Percentiles rank a stretch among this genome's conserved stretches.
phyloP scores from a whole-genome alignment of 2,329 filamentous ascomycete species.

The Saccharata proteae region DNA sequence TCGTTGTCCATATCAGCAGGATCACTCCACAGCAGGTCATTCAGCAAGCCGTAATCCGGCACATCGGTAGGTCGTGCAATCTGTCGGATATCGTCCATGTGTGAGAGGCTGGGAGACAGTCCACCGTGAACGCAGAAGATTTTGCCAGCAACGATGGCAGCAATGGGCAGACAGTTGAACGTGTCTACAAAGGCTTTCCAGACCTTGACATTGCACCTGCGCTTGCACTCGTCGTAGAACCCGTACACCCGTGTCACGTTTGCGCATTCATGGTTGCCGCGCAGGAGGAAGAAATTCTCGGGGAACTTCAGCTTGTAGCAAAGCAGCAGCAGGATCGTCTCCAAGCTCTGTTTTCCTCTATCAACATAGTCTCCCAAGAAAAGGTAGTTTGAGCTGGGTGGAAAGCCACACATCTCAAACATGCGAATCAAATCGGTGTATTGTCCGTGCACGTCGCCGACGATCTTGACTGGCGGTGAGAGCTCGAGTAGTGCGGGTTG shows the following conservation, averaged over 20 bases:
- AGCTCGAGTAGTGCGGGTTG: slow-evolving; percentile 89
- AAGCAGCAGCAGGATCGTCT: slow-evolving; percentile 82
- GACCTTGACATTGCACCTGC: slow-evolving; percentile 88
- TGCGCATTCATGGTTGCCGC: slow-evolving; percentile 93
- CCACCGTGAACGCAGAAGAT: slow-evolving; percentile 97
- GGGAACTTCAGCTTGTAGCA: slow-evolving; percentile 97
- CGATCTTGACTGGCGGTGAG: slow-evolving; percentile 91
- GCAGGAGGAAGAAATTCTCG: slow-evolving; percentile 91
- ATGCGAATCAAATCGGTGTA: slow-evolving; percentile 93
- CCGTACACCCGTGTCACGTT: slow-evolving; percentile 93
- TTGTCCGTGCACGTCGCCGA: slow-evolving; percentile 92
- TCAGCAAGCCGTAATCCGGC: slow-evolving; percentile 88
- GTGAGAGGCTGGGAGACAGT: slow-evolving; percentile 76
- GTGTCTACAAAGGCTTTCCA: slow-evolving; percentile 98
- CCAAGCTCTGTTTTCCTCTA: slow-evolving; percentile 86
- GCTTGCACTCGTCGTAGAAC: slow-evolving; percentile 97
- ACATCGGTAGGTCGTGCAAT: slow-evolving; percentile 95
- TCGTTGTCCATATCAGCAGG: slow-evolving; percentile 96
- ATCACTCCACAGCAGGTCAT: slow-evolving; percentile 94
- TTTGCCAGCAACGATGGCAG: slow-evolving; percentile 91
- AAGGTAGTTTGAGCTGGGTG: slow-evolving; percentile 80
- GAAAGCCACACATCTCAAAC: slow-evolving; percentile 98
- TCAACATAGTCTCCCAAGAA: slow-evolving; percentile 96
- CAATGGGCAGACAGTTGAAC: slow-evolving; percentile 91
- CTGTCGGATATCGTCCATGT: slow-evolving; percentile 97